These are phyloP conservation scores for Stagonosporopsis tanaceti DNA, from an alignment of 2,329 filamentous ascomycete species.

Conservation along the genomic window DNA sequence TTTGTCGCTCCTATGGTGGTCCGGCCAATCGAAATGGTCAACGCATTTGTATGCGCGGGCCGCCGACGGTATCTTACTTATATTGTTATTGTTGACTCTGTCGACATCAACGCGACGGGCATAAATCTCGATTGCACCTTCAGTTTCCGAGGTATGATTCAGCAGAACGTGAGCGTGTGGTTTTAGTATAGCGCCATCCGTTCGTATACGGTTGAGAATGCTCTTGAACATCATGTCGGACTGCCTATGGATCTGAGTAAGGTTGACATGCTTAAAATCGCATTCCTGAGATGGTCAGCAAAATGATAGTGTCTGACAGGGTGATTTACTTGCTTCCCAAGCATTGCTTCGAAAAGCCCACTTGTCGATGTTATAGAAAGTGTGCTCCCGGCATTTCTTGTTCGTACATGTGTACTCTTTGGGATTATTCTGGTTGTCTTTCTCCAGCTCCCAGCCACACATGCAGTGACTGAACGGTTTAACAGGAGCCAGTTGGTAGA, in stretches of 20 bases:
- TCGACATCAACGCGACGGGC: slow-evolving; percentile 50
- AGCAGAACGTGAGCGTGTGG: slow-evolving; percentile 48
- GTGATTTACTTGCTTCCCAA: slow-evolving; percentile 54
- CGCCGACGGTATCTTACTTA: slow-evolving; percentile 38
- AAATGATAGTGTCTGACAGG: not conserved
- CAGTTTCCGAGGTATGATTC: slow-evolving; percentile 54
- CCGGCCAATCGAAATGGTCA: slow-evolving; percentile 55
- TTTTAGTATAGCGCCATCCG: slow-evolving; percentile 45
- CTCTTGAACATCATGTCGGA: slow-evolving; percentile 61
- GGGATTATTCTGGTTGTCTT: slow-evolving; percentile 16
- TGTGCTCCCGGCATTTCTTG: slow-evolving; percentile 39
- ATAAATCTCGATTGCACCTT: slow-evolving; percentile 57
- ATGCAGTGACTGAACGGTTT: slow-evolving; percentile 64
- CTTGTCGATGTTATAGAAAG: slow-evolving; percentile 60
- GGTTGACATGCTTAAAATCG: slow-evolving; percentile 61
- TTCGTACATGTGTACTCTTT: slow-evolving; percentile 31
- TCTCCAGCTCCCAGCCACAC: slow-evolving; percentile 53
- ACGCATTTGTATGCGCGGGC: slow-evolving; percentile 41
- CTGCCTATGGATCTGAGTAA: slow-evolving; percentile 66
- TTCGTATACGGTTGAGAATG: slow-evolving; percentile 64
- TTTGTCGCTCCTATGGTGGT: slow-evolving; percentile 32
- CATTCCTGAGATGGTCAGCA: slow-evolving; percentile 49
- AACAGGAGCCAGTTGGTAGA: slow-evolving; percentile 62
- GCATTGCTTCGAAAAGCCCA: slow-evolving; percentile 67
- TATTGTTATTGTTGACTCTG: slow-evolving; percentile 44